Evolutionary conservation across 306 rosid species (phyloP).

Genomic region (Ormosia semicastrata): DNA sequence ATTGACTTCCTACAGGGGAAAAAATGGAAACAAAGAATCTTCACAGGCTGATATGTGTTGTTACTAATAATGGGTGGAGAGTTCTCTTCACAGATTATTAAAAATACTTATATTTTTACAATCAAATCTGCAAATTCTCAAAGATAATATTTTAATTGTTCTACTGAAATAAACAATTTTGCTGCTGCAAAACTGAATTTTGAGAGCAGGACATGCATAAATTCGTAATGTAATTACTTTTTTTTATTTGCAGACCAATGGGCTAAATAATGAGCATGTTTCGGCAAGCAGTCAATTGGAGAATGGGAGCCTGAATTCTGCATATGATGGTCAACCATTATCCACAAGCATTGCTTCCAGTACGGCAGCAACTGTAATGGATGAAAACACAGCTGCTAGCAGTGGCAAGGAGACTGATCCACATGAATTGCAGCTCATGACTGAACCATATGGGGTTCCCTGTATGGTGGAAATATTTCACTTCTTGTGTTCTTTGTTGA

Average conservation of each 20-base stretch:
- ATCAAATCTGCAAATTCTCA: background rate
- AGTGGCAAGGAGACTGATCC: constrained; percentile 51
- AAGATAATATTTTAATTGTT: background rate
- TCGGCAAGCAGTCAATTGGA: constrained; percentile 50
- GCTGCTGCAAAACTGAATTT: background rate
- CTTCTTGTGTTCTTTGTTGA: constrained; percentile 77
- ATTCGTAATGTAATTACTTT: background rate
- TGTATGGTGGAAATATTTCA: constrained; percentile 95
- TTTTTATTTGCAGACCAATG: constrained; percentile 42
- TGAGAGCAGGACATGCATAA: background rate
- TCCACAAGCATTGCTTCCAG: constrained; percentile 42
- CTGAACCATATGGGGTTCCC: constrained; percentile 74
- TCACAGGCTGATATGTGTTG: background rate
- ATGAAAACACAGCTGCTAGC: constrained; percentile 47
- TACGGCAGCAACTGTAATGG: constrained; percentile 38
- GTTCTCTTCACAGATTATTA: background rate
- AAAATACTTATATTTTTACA: background rate
- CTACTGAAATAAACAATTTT: background rate
- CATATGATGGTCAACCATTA: constrained; percentile 46
- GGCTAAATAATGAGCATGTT: constrained; percentile 41
- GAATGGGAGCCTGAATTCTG: constrained; percentile 60
- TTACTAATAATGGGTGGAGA: background rate
- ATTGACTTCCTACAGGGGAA: background rate
- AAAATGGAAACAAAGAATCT: background rate
- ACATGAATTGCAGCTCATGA: constrained; percentile 56